A percentile compares a stretch with the other conserved stretches of the same genome.
These are phyloP conservation scores for Hygrocybe coccinea DNA, from an alignment of 768 basidiomycete genomes.

Conservation along the genomic window DNA sequence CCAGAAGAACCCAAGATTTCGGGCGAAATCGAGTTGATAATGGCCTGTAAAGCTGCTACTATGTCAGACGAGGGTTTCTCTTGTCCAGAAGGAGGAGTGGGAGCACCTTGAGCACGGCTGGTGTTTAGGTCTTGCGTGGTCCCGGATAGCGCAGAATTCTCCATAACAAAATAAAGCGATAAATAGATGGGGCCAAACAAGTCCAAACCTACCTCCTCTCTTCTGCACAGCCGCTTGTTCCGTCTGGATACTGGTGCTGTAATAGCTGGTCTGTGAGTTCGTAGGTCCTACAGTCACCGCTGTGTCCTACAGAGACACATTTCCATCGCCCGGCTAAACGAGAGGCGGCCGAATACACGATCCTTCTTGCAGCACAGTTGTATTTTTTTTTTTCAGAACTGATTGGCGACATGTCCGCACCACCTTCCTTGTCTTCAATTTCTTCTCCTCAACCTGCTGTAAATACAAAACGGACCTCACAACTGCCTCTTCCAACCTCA, in stretches of 20 bases:
- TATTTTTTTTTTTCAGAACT: not conserved
- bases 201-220: no score
- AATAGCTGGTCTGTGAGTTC: not conserved
- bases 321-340: no score
- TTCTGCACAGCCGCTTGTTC: no score
- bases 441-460: conserved; percentile 17
- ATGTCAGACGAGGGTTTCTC: conserved; percentile 12
- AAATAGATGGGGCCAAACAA: no score
- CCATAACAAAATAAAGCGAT: no score
- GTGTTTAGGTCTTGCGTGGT: no score
- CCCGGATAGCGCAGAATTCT: no score
- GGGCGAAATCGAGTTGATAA: conserved; percentile 38
- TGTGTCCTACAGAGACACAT: no score
- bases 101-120: no score
- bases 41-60: conserved; percentile 36
- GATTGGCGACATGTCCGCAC: conserved; percentile 8
- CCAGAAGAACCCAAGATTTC: conserved; percentile 9
- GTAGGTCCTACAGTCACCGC: no score
- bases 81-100: not conserved
- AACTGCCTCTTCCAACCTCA: conserved; percentile 29
- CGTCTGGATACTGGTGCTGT: no score
- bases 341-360: no score
- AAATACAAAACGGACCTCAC: conserved; percentile 23
- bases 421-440: conserved; percentile 20
- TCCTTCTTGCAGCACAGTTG: not conserved